Percentiles rank a stretch among this genome's conserved stretches.
Conservation (phyloP, 2,329 filamentous ascomycete species). For the Dactylonectria estremocensis region DNA sequence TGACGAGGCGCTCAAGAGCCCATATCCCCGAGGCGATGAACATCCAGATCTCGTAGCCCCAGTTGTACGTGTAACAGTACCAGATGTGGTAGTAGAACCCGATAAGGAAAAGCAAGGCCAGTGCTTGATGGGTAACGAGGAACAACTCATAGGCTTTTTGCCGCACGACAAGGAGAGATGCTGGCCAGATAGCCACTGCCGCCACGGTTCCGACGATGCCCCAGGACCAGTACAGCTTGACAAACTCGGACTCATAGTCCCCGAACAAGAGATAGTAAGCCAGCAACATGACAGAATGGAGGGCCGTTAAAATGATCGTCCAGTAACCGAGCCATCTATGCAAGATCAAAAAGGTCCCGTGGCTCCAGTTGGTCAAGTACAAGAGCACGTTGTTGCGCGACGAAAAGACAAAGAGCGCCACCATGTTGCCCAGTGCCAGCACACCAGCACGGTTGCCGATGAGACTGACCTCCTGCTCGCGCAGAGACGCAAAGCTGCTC, state of each 20-base stretch:
- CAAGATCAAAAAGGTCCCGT: conserved; percentile 54
- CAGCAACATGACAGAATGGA: conserved; percentile 54
- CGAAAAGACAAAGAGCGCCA: conserved; percentile 53
- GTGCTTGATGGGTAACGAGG: conserved; percentile 50
- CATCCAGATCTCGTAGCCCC: conserved; percentile 57
- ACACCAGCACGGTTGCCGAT: conserved; percentile 55
- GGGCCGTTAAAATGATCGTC: conserved; percentile 85
- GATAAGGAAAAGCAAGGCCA: conserved; percentile 52
- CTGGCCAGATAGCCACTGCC: conserved; percentile 44
- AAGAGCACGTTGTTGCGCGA: conserved; percentile 55
- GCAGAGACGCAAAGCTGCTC: conserved; percentile 43
- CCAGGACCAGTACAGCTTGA: conserved; percentile 53
- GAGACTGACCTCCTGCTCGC: conserved; percentile 49
- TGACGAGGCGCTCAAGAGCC: conserved; percentile 49
- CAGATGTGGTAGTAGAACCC: conserved; percentile 56
- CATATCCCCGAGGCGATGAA: conserved; percentile 53
- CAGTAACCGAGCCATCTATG: conserved; percentile 69
- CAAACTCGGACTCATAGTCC: conserved; percentile 45
- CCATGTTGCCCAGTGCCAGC: conserved; percentile 53
- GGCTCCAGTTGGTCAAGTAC: conserved; percentile 55
- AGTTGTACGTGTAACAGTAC: conserved; percentile 52
- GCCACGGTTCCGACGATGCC: conserved; percentile 52
- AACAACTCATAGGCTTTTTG: conserved; percentile 55
- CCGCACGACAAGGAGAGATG: conserved; percentile 48
- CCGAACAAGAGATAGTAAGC: conserved; percentile 46